Evolutionary conservation across 2,329 filamentous ascomycete genomes (phyloP), one percentile per base, ranked within the genome.

Genomic region (Tolypocladium amazonense): DNA sequence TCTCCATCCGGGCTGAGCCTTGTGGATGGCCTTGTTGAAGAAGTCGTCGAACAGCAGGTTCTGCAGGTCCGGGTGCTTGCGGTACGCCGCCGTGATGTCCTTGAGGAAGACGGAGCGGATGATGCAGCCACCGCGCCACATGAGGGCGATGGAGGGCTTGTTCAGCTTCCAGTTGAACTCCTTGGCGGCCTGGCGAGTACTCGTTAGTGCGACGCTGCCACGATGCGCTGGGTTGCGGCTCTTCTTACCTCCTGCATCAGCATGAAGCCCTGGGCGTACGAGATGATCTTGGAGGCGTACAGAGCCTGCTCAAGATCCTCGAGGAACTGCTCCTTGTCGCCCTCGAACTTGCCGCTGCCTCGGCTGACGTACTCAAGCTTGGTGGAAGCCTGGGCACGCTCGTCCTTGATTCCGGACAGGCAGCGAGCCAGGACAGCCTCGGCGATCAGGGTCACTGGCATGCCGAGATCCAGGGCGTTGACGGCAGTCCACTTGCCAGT

Each of bases 401-500:
- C 92, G 56, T 84, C 84, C 88, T 99, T 99, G 80, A 97, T 86
- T 65, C 89, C 88, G 68, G 90, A 96, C 77, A 99, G 77, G 84
- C 94, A 97, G 72, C 94, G 90, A 68, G 92, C 86, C 73, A 97
- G 92, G 70, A 99, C 94, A 68, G 94, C 88, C 84, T 99, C 94
- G 64, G 93, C 94, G 69, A 99, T 99, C 70, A 99, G 82, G 63
- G 94, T 97, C 69, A 99, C 94, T 73, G 94, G 94, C 91, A 96
- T 96, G 72, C 94, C 94, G 64, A 99, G 88, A 77, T 99, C 94
- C 62, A 99, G 88, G 66, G 94, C 92, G 80, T 99, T 99, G 81
- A 99, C 95, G 72, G 94, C 93, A 67, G 94, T 99, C 94, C 94
- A 99, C 85, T 99, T 97, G 80, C 94, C 94, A 69, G 94, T 97